Conservation (phyloP, 768 basidiomycete genomes). For the Lactarius tabidus region DNA sequence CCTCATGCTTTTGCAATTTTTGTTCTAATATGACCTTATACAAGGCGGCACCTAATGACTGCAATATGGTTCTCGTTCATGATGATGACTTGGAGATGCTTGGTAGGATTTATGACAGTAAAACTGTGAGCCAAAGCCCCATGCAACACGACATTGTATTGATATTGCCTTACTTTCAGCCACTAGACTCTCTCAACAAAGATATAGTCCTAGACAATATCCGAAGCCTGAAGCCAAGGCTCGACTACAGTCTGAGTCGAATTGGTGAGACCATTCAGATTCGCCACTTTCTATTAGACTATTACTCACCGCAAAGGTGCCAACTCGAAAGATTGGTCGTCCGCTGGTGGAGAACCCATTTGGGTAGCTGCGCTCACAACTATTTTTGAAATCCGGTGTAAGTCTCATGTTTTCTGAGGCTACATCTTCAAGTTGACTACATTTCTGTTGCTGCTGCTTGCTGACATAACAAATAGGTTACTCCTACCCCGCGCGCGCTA, state of each 20-base stretch:
- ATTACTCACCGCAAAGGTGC: not conserved
- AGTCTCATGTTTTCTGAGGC: not conserved
- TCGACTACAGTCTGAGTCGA: too few species aligned
- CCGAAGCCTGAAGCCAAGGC: not conserved
- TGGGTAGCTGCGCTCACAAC: not conserved
- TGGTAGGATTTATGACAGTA: not conserved
- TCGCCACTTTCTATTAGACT: not conserved
- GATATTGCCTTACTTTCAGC: not conserved
- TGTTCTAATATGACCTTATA: not conserved
- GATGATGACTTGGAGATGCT: not conserved
- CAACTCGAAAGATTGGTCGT: not conserved
- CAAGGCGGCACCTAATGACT: not conserved
- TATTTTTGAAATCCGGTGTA: not conserved
- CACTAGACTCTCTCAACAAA: not conserved
- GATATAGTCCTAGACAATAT: not conserved
- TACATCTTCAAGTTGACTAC: too few species aligned
- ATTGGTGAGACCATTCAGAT: not conserved
- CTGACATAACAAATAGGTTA: too few species aligned
- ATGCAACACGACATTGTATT: not conserved
- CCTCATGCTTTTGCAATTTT: not conserved
- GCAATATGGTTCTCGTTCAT: not conserved
- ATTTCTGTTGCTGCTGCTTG: too few species aligned
- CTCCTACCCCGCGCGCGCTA: too few species aligned
- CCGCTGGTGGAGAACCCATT: not conserved
- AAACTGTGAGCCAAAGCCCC: not conserved